Evolutionary conservation across 768 basidiomycete species (phyloP).

Genomic region (Trametes cinnabarina): DNA sequence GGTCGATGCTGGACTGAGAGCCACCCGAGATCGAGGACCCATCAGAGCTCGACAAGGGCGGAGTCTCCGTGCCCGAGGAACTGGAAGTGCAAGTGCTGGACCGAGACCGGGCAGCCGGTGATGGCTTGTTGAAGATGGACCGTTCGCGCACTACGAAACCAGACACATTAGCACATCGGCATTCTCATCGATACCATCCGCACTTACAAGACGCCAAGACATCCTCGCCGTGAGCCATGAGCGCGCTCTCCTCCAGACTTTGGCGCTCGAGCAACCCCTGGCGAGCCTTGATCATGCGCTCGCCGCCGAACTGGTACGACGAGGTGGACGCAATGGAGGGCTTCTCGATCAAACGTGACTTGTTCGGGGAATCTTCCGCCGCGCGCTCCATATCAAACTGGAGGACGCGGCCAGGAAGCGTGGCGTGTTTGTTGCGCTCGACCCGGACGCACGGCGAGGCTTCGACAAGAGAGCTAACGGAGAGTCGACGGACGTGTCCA

Average conservation of each 20-base stretch:
- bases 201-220: constrained; percentile 49
- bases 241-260: constrained; percentile 63
- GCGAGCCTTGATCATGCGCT: constrained; percentile 65
- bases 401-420: constrained; percentile 34
- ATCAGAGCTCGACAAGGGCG: constrained; percentile 67
- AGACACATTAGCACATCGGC: constrained; percentile 15
- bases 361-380: constrained; percentile 42
- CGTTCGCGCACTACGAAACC: constrained; percentile 35
- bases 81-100: constrained; percentile 65
- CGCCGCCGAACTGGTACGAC: constrained; percentile 63
- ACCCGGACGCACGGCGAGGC: constrained; percentile 66
- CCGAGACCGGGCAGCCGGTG: constrained; percentile 49
- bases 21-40: constrained; percentile 66
- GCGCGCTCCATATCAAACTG: constrained; percentile 29
- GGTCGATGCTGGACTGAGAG: constrained; percentile 76
- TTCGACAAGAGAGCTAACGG: constrained; percentile 64
- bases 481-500: constrained; percentile 67
- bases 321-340: constrained; percentile 66
- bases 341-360: constrained; percentile 54
- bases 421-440: constrained; percentile 59
- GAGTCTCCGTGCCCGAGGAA: constrained; percentile 67
- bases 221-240: constrained; percentile 69
- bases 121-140: constrained; percentile 64
- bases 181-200: neutral
- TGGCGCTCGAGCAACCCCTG: constrained; percentile 61